Conservation (phyloP, 129 eudicot genomes). For the Centrapalus pauciflorus region DNA sequence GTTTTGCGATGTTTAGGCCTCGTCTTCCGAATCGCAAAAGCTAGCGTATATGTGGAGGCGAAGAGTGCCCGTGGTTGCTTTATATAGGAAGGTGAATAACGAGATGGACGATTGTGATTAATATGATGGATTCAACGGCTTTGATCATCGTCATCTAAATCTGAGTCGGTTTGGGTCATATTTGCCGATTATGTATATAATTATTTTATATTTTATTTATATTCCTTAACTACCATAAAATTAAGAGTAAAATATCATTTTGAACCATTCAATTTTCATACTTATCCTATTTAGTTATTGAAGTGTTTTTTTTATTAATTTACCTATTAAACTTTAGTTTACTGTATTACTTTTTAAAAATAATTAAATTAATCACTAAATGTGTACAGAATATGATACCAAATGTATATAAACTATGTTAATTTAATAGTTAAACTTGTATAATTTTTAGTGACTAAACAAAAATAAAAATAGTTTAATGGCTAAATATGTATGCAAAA, state of each 20-base stretch:
- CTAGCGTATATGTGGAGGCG: constrained; percentile 36
- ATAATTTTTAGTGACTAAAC: no score
- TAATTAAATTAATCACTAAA: no score
- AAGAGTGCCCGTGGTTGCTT: background rate
- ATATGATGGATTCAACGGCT: background rate
- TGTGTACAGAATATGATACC: no score
- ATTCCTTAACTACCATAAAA: background rate
- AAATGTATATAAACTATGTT: no score
- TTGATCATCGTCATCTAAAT: background rate
- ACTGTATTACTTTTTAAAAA: no score
- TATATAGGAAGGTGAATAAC: constrained; percentile 13
- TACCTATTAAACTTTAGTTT: no score
- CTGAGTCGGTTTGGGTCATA: constrained; percentile 17
- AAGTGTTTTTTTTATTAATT: no score
- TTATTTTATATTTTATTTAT: background rate
- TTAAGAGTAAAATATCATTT: background rate
- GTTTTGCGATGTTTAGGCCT: constrained; percentile 15
- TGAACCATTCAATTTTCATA: no score
- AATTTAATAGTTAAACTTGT: no score
- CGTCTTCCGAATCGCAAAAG: background rate
- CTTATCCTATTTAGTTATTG: no score
- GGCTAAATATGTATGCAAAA: no score
- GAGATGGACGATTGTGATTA: constrained; percentile 8
- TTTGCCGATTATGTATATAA: background rate
- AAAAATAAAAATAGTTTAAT: no score